Evolutionary conservation across 352 stramenopile genomes (phyloP).

Genomic region (Phytopythium mirpurense): DNA sequence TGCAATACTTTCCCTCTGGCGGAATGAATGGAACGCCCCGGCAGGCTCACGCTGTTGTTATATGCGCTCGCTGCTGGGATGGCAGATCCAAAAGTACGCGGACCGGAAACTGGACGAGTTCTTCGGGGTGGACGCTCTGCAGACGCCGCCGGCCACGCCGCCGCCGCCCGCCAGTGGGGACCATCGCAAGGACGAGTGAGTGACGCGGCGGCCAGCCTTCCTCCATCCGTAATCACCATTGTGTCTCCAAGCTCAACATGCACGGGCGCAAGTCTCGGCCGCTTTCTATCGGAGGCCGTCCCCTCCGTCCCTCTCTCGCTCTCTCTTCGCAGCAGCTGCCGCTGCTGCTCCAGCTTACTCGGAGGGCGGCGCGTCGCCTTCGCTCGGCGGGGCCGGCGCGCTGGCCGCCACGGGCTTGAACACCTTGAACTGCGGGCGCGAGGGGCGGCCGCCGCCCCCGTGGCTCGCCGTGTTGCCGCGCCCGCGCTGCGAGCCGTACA

Average conservation of each 20-base stretch:
- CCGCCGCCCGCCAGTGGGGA: not conserved
- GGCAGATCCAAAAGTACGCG: conserved; percentile 66
- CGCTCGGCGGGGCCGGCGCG: conserved; percentile 12
- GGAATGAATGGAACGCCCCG: too few relatives aligned
- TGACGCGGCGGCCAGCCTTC: not conserved
- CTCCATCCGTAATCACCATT: too few relatives aligned
- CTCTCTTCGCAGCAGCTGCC: not conserved
- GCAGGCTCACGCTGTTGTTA: conserved; percentile 8
- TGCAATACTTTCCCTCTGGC: too few relatives aligned
- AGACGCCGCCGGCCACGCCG: conserved; percentile 20
- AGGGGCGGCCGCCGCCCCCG: conserved; percentile 15
- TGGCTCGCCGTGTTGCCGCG: too few relatives aligned
- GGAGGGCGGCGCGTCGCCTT: conserved; percentile 5
- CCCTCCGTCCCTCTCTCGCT: not conserved
- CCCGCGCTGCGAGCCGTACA: conserved; percentile 25
- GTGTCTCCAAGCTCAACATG: too few relatives aligned
- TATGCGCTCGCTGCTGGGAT: not conserved
- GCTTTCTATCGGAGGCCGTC: too few relatives aligned
- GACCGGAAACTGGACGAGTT: conserved; percentile 84
- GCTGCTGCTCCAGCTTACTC: not conserved
- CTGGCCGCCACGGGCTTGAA: conserved; percentile 65
- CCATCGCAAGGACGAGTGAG: not conserved
- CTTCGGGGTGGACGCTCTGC: conserved; percentile 77
- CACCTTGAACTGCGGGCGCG: conserved; percentile 78
- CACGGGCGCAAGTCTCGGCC: not conserved